Evolutionary conservation across 768 basidiomycete species (phyloP).

Genomic region (button mushroom (Agaricus bisporus)): DNA sequence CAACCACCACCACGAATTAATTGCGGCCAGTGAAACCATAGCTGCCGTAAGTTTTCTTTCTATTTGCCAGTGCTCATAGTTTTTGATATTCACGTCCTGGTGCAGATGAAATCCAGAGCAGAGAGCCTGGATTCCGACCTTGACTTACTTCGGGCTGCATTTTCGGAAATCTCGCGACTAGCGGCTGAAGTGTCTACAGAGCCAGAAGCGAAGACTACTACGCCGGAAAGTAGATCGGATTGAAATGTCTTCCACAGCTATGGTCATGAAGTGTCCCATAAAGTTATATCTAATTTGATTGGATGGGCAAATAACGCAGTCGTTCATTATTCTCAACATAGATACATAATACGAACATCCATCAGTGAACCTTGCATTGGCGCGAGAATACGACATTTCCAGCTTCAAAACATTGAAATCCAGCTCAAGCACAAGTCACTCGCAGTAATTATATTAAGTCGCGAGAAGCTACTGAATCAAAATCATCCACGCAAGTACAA

Average conservation of each 20-base stretch:
- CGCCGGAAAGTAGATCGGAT: neutral
- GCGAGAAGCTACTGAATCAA: conserved; percentile 61
- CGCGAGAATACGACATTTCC: too few species aligned
- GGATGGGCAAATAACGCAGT: too few species aligned
- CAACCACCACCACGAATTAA: conserved; percentile 93
- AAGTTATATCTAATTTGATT: too few species aligned
- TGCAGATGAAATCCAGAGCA: conserved; percentile 81
- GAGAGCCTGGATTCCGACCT: conserved; percentile 82
- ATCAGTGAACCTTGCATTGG: too few species aligned
- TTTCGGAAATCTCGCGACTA: conserved; percentile 82
- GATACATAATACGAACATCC: too few species aligned
- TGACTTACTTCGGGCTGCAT: conserved; percentile 72
- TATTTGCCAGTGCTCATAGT: neutral
- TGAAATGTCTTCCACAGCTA: neutral
- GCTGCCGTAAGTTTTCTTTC: conserved; percentile 49
- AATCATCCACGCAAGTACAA: conserved; percentile 96
- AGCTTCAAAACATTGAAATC: too few species aligned
- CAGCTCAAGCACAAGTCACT: neutral
- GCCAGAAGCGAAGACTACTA: neutral
- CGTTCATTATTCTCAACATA: too few species aligned
- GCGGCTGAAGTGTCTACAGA: conserved; percentile 62
- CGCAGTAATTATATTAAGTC: too few species aligned
- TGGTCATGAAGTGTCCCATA: neutral
- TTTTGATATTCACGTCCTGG: neutral
- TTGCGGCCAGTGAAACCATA: conserved; percentile 90